A percentile compares a stretch with the other conserved stretches of the same genome.
Conservation (phyloP, 495 filamentous ascomycete genomes). For the Ascodesmis nigricans region DNA sequence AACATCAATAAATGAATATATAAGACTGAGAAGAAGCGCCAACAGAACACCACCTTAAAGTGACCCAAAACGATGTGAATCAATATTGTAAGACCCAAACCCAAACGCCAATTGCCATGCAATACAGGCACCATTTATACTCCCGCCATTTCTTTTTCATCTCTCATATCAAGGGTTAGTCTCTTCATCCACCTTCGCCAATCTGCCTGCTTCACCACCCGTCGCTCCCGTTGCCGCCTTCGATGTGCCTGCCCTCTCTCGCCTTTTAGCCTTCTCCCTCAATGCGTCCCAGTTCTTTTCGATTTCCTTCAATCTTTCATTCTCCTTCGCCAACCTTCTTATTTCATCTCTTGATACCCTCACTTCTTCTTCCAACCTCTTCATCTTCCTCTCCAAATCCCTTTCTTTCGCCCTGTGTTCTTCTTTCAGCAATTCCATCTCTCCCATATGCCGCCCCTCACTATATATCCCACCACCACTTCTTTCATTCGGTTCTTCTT, state of each 20-base stretch:
- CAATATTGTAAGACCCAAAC: too few relatives aligned
- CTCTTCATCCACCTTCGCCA: too few relatives aligned
- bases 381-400: constrained; percentile 2
- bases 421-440: constrained; percentile 7
- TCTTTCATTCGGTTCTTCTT: constrained; percentile 14
- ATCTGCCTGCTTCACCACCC: too few relatives aligned
- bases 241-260: constrained; percentile 3
- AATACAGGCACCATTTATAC: too few relatives aligned
- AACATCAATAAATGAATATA: too few relatives aligned
- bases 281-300: constrained; percentile 32
- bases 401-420: neutral
- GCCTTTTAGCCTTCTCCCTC: constrained; percentile 1
- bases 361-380: constrained; percentile 2
- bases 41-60: too few relatives aligned
- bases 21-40: too few relatives aligned
- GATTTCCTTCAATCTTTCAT: constrained; percentile 9
- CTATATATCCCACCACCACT: constrained; percentile 6
- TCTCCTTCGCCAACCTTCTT: constrained; percentile 12
- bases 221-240: too few relatives aligned
- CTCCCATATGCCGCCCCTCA: constrained; percentile 7
- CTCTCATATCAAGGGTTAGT: neutral
- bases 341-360: constrained; percentile 1
- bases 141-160: neutral
- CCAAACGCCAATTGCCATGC: too few relatives aligned
- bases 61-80: too few relatives aligned